Evolutionary conservation across 495 filamentous ascomycete species (phyloP), one percentile per base, ranked within the genome.

Genomic region (Penicillium arizonense): DNA sequence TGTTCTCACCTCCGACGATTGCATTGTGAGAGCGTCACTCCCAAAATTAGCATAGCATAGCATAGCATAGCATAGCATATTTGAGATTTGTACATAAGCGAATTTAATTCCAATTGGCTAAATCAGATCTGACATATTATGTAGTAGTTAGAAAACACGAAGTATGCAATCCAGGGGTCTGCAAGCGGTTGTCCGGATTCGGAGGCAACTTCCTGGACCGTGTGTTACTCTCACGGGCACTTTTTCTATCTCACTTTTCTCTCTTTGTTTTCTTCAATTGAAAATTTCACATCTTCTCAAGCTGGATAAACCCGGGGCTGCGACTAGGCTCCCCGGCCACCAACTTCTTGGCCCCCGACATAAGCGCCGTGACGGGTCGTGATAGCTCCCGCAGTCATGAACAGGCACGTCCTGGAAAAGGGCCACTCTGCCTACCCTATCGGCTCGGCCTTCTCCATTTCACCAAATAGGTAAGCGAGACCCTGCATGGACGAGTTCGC

Each of bases 401-500:
- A 82, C 55, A 77, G 79, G 70, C 78, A 81, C 77, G 85, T 87
- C 71, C 87, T 86, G 69, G 80, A 82, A 26, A 96, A 92, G 75
- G 90, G 89, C 65, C 83, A 90, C 52, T 67, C 74, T 55, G 83
- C 86, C 65, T 87, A 87, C 69, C 77, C 82, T 47, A 75, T 75
- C 44, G 75, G 75, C 35, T 75, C 78, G 53, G 87, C 85, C 40
- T 94, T 96, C 65, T 89, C 89, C 53, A 90, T 96, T 63, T 90
- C 91, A 56, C 89, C 91, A 58, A 90, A 96, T 65, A 87, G 88
- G 91, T 96, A 81, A 57, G 38, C 5, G 3, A 43, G 76, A 50
- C 24, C 5, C 28, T 30, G 24, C 24, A 26, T 26, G 28, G 18
- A 44, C 20, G 21, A 24, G 14, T 53, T 37, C 35, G 13, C n/a